A percentile compares a stretch with the other conserved stretches of the same genome.
phyloP scores from a whole-genome alignment of 2,329 filamentous ascomycete genomes.

The Nemania abortiva region DNA sequence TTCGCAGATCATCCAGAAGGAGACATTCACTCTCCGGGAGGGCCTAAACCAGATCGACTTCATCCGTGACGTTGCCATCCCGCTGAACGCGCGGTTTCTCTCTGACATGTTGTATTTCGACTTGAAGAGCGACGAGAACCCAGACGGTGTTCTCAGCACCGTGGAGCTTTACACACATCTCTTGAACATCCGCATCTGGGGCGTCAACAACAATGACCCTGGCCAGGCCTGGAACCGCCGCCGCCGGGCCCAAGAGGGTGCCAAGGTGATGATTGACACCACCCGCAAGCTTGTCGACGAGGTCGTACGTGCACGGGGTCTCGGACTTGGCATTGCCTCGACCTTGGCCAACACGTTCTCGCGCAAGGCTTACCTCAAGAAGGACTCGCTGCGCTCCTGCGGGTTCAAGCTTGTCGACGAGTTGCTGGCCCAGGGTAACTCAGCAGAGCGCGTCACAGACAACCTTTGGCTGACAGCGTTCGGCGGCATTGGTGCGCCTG shows the following conservation, averaged over 20 bases:
- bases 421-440: constrained; percentile 52
- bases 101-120: constrained; percentile 70
- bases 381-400: constrained; percentile 55
- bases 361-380: constrained; percentile 50
- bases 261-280: constrained; percentile 53
- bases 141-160: constrained; percentile 59
- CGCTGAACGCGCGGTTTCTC: constrained; percentile 67
- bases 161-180: constrained; percentile 59
- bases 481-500: constrained; percentile 55
- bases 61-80: constrained; percentile 68
- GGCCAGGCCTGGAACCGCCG: constrained; percentile 61
- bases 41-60: constrained; percentile 58
- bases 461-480: constrained; percentile 57
- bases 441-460: constrained; percentile 53
- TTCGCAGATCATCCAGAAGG: constrained; percentile 56
- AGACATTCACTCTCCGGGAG: constrained; percentile 53
- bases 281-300: constrained; percentile 57
- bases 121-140: constrained; percentile 66
- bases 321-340: constrained; percentile 46
- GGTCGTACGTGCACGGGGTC: constrained; percentile 49
- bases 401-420: constrained; percentile 56
- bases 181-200: constrained; percentile 60
- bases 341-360: constrained; percentile 48
- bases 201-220: constrained; percentile 61
- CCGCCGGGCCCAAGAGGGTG: constrained; percentile 57